phyloP scores from a whole-genome alignment of 2,329 filamentous ascomycete genomes.

The Alternaria ventricosa region DNA sequence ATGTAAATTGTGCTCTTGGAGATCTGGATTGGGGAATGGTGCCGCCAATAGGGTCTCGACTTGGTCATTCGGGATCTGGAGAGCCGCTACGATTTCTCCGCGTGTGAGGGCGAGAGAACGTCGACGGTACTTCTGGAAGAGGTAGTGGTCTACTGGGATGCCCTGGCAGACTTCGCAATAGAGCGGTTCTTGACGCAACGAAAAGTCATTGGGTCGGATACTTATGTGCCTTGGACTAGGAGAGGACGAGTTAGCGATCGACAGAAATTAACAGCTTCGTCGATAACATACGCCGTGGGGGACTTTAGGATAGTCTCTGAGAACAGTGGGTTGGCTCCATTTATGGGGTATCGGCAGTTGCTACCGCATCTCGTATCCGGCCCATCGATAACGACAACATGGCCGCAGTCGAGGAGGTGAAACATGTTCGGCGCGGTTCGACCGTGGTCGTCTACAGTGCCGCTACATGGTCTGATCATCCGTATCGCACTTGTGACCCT shows the following conservation, averaged over 20 bases:
- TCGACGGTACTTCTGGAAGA: background rate
- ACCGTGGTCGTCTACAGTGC: background rate
- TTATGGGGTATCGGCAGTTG: conserved; percentile 19
- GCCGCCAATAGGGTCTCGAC: background rate
- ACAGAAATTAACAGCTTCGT: background rate
- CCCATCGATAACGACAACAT: conserved; percentile 18
- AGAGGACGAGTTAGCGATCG: background rate
- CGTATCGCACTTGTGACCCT: background rate
- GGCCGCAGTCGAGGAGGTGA: conserved; percentile 29
- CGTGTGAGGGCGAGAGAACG: conserved; percentile 18
- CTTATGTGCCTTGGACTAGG: background rate
- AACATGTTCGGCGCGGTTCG: background rate
- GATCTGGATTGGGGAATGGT: background rate
- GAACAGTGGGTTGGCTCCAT: background rate
- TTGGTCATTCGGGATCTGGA: background rate
- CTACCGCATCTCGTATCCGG: conserved; percentile 15
- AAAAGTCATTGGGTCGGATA: background rate
- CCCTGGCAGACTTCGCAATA: conserved; percentile 25
- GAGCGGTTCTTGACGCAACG: conserved; percentile 6
- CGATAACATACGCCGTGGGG: background rate
- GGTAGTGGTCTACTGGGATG: conserved; percentile 12
- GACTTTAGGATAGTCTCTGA: background rate
- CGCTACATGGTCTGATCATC: background rate
- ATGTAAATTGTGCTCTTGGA: conserved; percentile 9
- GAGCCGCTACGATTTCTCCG: conserved; percentile 2